Evolutionary conservation across 345 rosid species (phyloP).

Genomic region (Pugionium cornutum): DNA sequence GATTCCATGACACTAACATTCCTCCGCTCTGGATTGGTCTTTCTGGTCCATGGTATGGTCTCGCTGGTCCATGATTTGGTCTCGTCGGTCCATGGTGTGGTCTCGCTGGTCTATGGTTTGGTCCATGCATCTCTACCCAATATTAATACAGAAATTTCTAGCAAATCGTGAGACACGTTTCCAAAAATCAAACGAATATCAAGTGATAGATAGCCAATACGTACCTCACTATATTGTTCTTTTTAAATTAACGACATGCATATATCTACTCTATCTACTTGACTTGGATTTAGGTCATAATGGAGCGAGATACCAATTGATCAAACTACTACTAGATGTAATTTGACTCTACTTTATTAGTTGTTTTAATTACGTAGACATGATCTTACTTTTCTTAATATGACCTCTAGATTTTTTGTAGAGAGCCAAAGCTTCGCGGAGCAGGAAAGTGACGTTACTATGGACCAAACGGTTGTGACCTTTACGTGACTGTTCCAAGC

Average conservation of each 20-base stretch:
- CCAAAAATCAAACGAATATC: background rate
- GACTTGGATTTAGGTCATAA: background rate
- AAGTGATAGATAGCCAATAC: background rate
- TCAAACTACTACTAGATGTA: background rate
- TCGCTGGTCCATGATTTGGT: slow-evolving; percentile 17
- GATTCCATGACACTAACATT: slow-evolving; percentile 49
- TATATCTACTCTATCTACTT: background rate
- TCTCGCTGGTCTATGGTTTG: slow-evolving; percentile 12
- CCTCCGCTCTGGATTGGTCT: slow-evolving; percentile 40
- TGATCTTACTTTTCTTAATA: slow-evolving; percentile 34
- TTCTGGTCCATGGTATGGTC: slow-evolving; percentile 12
- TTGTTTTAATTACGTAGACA: slow-evolving; percentile 2
- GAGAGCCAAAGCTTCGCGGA: slow-evolving; percentile 51
- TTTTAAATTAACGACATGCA: background rate
- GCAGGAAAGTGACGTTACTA: slow-evolving; percentile 45
- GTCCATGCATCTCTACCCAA: slow-evolving; percentile 27
- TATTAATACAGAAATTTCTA: background rate
- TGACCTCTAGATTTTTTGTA: slow-evolving; percentile 24
- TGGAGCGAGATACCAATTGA: background rate
- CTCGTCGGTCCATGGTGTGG: slow-evolving; percentile 24
- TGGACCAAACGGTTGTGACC: slow-evolving; percentile 30
- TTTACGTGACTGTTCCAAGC: slow-evolving; percentile 43
- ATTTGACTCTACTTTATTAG: background rate
- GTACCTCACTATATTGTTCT: background rate
- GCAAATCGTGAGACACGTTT: background rate